phyloP scores from a whole-genome alignment of 345 rosid genomes.

The Sisymbrium irio region DNA sequence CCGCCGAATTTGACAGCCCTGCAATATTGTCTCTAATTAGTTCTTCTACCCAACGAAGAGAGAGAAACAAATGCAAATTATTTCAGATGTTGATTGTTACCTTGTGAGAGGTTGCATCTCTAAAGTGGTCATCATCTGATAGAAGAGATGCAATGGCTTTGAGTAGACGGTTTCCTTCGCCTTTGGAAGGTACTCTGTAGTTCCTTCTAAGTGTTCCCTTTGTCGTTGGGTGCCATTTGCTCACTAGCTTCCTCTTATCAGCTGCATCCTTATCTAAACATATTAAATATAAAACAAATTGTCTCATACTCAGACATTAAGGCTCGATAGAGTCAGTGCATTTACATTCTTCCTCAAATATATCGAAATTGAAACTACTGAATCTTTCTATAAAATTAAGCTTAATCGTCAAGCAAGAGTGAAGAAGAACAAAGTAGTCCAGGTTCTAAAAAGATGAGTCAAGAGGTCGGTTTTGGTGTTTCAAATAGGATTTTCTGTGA shows the following conservation, averaged over 20 bases:
- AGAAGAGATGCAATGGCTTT: conserved; percentile 81
- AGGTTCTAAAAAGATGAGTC: too few species aligned
- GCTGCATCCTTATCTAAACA: conserved; percentile 63
- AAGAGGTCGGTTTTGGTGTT: too few species aligned
- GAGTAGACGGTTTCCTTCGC: conserved; percentile 79
- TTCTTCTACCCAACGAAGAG: background rate
- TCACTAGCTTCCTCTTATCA: conserved; percentile 72
- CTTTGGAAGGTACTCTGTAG: conserved; percentile 82
- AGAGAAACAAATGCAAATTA: background rate
- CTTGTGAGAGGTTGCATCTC: conserved; percentile 90
- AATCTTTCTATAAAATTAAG: background rate
- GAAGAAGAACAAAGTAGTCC: too few species aligned
- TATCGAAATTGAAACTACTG: background rate
- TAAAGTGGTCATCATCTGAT: conserved; percentile 85
- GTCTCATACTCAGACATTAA: background rate
- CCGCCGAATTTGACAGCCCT: conserved; percentile 97
- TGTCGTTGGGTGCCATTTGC: conserved; percentile 96
- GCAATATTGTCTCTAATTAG: background rate
- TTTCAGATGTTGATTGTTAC: conserved; percentile 33
- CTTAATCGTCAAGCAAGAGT: too few species aligned
- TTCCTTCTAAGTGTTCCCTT: conserved; percentile 87
- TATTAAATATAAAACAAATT: background rate
- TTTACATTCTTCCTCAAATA: background rate
- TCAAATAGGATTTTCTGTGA: background rate
- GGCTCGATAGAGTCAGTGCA: background rate